phyloP scores from a whole-genome alignment of 371 early-diverging fungal genomes.

The Fennellomyces sp. region DNA sequence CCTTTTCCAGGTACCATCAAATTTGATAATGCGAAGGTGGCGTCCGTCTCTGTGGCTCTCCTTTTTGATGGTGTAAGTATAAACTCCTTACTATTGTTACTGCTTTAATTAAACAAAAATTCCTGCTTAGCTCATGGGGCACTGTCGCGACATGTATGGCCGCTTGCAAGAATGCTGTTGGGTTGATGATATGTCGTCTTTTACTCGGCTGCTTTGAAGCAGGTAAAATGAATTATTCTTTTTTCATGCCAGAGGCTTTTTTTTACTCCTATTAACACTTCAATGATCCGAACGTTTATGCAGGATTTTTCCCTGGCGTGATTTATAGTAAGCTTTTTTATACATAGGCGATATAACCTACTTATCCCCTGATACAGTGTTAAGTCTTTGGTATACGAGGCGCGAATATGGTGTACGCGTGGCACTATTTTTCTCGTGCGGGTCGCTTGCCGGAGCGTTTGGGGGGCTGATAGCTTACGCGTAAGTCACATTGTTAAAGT shows the following conservation, averaged over 20 bases:
- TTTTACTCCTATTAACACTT: neutral
- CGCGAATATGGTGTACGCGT: constrained; percentile 39
- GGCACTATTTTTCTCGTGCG: constrained; percentile 40
- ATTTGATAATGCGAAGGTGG: constrained; percentile 34
- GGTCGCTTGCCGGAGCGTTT: constrained; percentile 44
- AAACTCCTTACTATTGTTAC: neutral
- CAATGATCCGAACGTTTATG: constrained; percentile 4
- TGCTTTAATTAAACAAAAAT: neutral
- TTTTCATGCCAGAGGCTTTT: no score
- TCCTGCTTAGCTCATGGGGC: constrained; percentile 27
- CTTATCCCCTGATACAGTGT: neutral
- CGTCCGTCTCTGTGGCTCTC: constrained; percentile 18
- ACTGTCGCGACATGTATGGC: constrained; percentile 25
- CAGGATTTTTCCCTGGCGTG: constrained; percentile 30
- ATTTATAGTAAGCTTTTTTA: constrained; percentile 31
- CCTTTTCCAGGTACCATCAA: constrained; percentile 39
- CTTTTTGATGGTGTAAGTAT: constrained; percentile 29
- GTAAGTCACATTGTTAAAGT: neutral
- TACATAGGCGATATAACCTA: constrained; percentile 2
- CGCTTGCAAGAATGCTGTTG: constrained; percentile 21
- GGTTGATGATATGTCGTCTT: constrained; percentile 8
- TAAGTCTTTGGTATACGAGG: constrained; percentile 39
- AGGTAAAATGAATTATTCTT: neutral
- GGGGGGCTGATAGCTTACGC: constrained; percentile 34
- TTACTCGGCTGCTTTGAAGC: constrained; percentile 25